Evolutionary conservation across 495 filamentous ascomycete species (phyloP).

Genomic region (Xylaria curta): DNA sequence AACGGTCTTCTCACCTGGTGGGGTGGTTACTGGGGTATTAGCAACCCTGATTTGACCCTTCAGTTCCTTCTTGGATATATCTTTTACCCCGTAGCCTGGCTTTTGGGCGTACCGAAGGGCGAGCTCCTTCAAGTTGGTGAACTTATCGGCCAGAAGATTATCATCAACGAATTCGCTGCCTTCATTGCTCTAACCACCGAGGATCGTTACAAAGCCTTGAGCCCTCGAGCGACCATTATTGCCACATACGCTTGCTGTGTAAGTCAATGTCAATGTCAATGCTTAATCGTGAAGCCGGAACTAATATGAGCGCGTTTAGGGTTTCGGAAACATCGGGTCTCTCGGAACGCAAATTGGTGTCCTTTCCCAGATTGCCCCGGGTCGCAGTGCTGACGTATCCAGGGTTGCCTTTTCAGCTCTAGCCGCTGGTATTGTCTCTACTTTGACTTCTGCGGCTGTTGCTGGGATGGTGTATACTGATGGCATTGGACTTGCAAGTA

Average conservation of each 20-base stretch:
- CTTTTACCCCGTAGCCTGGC: constrained; percentile 83
- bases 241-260: constrained; percentile 72
- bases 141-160: constrained; percentile 83
- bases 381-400: constrained; percentile 74
- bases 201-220: constrained; percentile 59
- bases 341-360: constrained; percentile 89
- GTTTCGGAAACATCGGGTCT: constrained; percentile 81
- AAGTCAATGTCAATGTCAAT: constrained; percentile 26
- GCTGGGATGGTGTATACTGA: constrained; percentile 65
- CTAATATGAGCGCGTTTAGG: constrained; percentile 45
- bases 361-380: constrained; percentile 77
- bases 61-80: constrained; percentile 82
- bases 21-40: constrained; percentile 81
- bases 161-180: constrained; percentile 76
- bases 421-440: constrained; percentile 77
- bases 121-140: constrained; percentile 77
- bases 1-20: constrained; percentile 89
- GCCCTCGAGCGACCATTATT: constrained; percentile 72
- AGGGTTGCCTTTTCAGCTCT: constrained; percentile 78
- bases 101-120: constrained; percentile 79
- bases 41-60: constrained; percentile 70
- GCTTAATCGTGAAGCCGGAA: constrained; percentile 16
- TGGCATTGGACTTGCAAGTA: constrained; percentile 25
- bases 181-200: constrained; percentile 61
- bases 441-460: constrained; percentile 80